Percentiles rank a stretch among this genome's conserved stretches.
Conservation (phyloP, 805 yeast genomes). For the Barnettozyma vustinii region DNA sequence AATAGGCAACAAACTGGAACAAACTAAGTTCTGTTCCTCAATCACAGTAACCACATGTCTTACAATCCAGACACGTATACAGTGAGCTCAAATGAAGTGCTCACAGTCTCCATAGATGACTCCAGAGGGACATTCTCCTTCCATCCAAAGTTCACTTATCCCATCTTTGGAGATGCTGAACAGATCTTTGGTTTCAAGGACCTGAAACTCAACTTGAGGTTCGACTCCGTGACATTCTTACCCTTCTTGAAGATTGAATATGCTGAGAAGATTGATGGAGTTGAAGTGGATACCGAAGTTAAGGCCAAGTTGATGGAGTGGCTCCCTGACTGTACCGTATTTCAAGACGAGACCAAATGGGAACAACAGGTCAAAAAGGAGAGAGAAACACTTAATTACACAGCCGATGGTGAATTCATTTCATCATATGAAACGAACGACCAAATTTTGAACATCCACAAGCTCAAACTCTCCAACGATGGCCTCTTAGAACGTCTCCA, state of each 20-base stretch:
- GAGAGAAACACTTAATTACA: slow-evolving; percentile 17
- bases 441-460: slow-evolving; percentile 46
- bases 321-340: slow-evolving; percentile 56
- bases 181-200: slow-evolving; percentile 79
- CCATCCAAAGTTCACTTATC: slow-evolving; percentile 81
- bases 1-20: neutral
- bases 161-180: slow-evolving; percentile 90
- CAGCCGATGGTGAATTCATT: slow-evolving; percentile 23
- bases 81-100: slow-evolving; percentile 60
- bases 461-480: slow-evolving; percentile 30
- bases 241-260: slow-evolving; percentile 67
- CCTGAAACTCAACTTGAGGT: slow-evolving; percentile 58
- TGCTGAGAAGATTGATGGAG: slow-evolving; percentile 47
- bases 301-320: slow-evolving; percentile 46
- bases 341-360: slow-evolving; percentile 69
- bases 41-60: slow-evolving; percentile 16
- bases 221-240: slow-evolving; percentile 67
- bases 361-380: slow-evolving; percentile 48
- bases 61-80: slow-evolving; percentile 74
- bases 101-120: slow-evolving; percentile 56
- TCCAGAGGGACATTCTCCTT: slow-evolving; percentile 57
- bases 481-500: slow-evolving; percentile 55
- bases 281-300: slow-evolving; percentile 44
- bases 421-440: slow-evolving; percentile 30
- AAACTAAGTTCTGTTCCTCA: neutral